phyloP scores from a whole-genome alignment of 2,329 filamentous ascomycete genomes.

The Xylaria sp. region DNA sequence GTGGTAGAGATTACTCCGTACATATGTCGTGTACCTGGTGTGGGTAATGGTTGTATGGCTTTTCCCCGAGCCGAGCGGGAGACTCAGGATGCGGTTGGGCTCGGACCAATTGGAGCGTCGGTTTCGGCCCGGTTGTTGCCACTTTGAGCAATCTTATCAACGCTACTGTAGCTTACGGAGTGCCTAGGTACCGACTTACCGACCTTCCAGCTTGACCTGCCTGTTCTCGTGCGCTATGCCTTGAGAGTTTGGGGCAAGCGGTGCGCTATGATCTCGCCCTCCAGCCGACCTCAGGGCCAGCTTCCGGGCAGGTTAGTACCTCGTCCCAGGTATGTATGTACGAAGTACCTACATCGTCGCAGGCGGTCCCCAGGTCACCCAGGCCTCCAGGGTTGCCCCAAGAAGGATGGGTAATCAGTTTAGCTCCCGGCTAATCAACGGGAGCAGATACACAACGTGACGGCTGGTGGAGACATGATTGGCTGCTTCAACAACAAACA shows the following conservation, averaged over 20 bases:
- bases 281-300: too few relatives aligned
- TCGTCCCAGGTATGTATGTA: too few relatives aligned
- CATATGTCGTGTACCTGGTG: not conserved
- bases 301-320: too few relatives aligned
- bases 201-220: too few relatives aligned
- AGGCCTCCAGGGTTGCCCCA: not conserved
- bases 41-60: not conserved
- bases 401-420: not conserved
- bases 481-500: slow-evolving; percentile 1
- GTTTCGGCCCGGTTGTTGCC: slow-evolving; percentile 7
- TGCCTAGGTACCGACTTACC: too few relatives aligned
- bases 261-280: too few relatives aligned
- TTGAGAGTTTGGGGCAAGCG: too few relatives aligned
- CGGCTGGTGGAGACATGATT: slow-evolving; percentile 10
- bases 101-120: not conserved
- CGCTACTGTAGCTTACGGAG: not conserved
- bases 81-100: not conserved
- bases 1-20: too few relatives aligned
- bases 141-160: slow-evolving; percentile 10
- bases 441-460: slow-evolving; percentile 18
- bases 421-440: slow-evolving; percentile 21
- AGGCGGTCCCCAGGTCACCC: too few relatives aligned
- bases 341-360: too few relatives aligned
- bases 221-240: too few relatives aligned
- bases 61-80: not conserved